Conservation (phyloP, 177 flowering plant genomes). For the Vitis hybrid region DNA sequence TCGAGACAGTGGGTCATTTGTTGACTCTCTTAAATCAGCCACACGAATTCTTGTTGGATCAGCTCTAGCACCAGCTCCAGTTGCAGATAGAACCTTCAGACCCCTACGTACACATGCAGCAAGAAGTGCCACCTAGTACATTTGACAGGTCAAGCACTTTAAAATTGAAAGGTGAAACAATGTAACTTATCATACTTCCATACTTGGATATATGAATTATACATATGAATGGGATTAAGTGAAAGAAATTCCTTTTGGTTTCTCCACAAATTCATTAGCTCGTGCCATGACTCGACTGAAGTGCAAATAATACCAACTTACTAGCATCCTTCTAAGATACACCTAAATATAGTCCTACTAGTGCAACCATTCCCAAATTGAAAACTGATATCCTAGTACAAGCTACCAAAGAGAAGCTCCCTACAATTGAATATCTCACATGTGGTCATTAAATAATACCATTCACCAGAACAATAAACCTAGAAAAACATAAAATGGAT, state of each 20-base stretch:
- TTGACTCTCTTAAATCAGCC: slow-evolving; percentile 89
- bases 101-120: slow-evolving; percentile 95
- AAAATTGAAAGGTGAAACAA: neutral
- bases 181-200: neutral
- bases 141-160: slow-evolving; percentile 8
- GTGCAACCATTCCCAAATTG: too few relatives aligned
- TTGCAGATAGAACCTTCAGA: slow-evolving; percentile 86
- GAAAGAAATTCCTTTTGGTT: neutral
- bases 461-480: neutral
- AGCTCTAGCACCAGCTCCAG: slow-evolving; percentile 99
- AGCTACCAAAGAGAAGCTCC: too few relatives aligned
- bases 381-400: too few relatives aligned
- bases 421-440: too few relatives aligned
- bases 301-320: too few relatives aligned
- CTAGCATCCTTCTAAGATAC: too few relatives aligned
- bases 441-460: neutral
- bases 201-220: neutral
- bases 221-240: neutral
- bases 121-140: slow-evolving; percentile 83
- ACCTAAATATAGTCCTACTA: too few relatives aligned
- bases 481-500: neutral
- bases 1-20: slow-evolving; percentile 89
- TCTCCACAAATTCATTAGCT: too few relatives aligned
- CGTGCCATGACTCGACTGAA: too few relatives aligned
- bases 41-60: slow-evolving; percentile 95